Percentiles rank a stretch among this genome's conserved stretches.
phyloP scores from a whole-genome alignment of 495 filamentous ascomycete species.

The Trichodelitschia bisporula region DNA sequence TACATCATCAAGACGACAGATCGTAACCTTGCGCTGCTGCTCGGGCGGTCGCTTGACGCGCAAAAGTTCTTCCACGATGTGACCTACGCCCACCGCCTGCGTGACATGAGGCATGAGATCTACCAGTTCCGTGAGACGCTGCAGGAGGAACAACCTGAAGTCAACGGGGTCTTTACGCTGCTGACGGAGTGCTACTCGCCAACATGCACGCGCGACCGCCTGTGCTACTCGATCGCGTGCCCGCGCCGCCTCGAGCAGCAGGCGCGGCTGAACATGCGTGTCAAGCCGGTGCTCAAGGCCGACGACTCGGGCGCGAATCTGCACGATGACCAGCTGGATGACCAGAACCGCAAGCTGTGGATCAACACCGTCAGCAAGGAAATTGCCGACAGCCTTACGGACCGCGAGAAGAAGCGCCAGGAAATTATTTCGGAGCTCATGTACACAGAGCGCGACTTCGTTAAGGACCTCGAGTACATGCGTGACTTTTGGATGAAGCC shows the following conservation, averaged over 20 bases:
- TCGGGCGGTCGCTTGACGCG: slow-evolving; percentile 87
- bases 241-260: slow-evolving; percentile 88
- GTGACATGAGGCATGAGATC: slow-evolving; percentile 74
- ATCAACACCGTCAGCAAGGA: slow-evolving; percentile 97
- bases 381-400: slow-evolving; percentile 63
- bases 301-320: slow-evolving; percentile 61
- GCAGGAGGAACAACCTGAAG: slow-evolving; percentile 65
- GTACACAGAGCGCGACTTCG: slow-evolving; percentile 97
- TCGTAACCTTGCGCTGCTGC: slow-evolving; percentile 73
- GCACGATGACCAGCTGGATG: slow-evolving; percentile 68
- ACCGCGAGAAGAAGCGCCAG: slow-evolving; percentile 89
- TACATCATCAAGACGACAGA: slow-evolving; percentile 94
- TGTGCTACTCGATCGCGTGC: slow-evolving; percentile 98
- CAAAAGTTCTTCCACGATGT: slow-evolving; percentile 99
- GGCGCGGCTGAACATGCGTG: slow-evolving; percentile 73
- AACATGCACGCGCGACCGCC: slow-evolving; percentile 77
- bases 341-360: slow-evolving; percentile 98
- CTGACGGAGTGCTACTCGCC: slow-evolving; percentile 95
- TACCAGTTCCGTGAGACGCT: slow-evolving; percentile 93
- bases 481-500: slow-evolving; percentile 98
- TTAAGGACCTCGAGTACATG: slow-evolving; percentile 95
- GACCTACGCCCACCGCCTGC: slow-evolving; percentile 84
- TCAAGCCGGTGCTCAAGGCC: slow-evolving; percentile 62
- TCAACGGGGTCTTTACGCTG: slow-evolving; percentile 92
- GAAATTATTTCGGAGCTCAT: slow-evolving; percentile 96